phyloP scores from a whole-genome alignment of 2,329 filamentous ascomycete species.

The Cyanodermella asteris region DNA sequence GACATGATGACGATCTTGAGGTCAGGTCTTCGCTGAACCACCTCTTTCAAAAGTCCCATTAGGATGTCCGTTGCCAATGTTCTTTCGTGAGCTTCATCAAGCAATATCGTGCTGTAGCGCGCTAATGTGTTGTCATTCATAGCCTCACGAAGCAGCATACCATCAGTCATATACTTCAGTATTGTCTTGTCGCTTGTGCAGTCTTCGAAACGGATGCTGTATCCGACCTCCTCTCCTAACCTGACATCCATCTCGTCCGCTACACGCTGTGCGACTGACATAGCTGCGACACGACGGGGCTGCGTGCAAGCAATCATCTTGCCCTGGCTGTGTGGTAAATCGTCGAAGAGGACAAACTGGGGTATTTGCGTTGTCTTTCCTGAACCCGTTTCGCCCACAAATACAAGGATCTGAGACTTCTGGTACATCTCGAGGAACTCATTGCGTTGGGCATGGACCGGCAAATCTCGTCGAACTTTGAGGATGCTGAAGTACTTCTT shows the following conservation, averaged over 20 bases:
- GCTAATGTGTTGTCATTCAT: conserved; percentile 87
- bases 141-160: conserved; percentile 89
- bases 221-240: conserved; percentile 86
- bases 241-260: conserved; percentile 89
- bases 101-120: conserved; percentile 91
- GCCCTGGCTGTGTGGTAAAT: conserved; percentile 62
- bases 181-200: conserved; percentile 72
- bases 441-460: conserved; percentile 80
- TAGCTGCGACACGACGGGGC: conserved; percentile 89
- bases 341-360: conserved; percentile 93
- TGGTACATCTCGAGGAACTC: conserved; percentile 92
- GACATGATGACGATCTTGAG: conserved; percentile 99
- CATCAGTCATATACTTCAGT: conserved; percentile 99
- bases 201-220: conserved; percentile 98
- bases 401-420: conserved; percentile 83
- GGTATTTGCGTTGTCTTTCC: conserved; percentile 99
- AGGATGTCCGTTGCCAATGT: conserved; percentile 93
- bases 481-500: conserved; percentile 79
- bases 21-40: conserved; percentile 60
- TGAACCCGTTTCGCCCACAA: conserved; percentile 96
- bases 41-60: conserved; percentile 88
- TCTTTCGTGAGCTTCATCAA: conserved; percentile 95
- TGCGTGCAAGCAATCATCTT: conserved; percentile 96
- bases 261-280: conserved; percentile 96
- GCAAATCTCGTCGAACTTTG: conserved; percentile 60